phyloP scores from a whole-genome alignment of 2,329 filamentous ascomycete species.

The Aurifilum marmelostoma region DNA sequence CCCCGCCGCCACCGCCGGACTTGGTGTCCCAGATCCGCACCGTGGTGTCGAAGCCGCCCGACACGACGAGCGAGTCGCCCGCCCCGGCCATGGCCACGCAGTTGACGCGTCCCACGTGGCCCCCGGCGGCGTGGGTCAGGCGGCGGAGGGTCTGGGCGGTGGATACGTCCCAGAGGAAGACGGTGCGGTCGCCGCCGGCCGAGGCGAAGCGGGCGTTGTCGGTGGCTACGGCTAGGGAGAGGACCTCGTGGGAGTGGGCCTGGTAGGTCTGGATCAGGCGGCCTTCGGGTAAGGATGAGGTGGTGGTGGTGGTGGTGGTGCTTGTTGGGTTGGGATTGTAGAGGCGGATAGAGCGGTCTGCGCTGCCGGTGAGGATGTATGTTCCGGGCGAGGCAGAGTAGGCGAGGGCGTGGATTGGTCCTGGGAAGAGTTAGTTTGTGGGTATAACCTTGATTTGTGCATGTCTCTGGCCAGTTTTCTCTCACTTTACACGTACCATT shows the following conservation, averaged over 20 bases:
- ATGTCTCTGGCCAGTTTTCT: no score
- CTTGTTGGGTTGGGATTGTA: conserved; percentile 76
- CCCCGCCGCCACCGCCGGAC: conserved; percentile 41
- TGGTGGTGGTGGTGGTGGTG: conserved; percentile 41
- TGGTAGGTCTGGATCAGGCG: conserved; percentile 84
- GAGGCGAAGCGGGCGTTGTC: conserved; percentile 87
- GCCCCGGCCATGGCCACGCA: conserved; percentile 78
- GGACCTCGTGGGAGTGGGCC: conserved; percentile 89
- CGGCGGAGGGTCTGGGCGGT: conserved; percentile 76
- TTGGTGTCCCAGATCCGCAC: conserved; percentile 77
- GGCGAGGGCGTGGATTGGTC: conserved; percentile 71
- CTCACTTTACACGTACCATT: conserved; percentile 50
- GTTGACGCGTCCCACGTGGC: conserved; percentile 76
- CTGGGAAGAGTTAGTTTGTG: conserved; percentile 47
- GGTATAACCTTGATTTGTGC: no score
- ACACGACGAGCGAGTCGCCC: conserved; percentile 72
- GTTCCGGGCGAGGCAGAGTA: conserved; percentile 75
- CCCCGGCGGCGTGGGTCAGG: conserved; percentile 61
- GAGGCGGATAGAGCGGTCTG: conserved; percentile 82
- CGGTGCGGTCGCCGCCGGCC: conserved; percentile 85
- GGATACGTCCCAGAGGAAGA: conserved; percentile 94
- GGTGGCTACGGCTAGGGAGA: conserved; percentile 72
- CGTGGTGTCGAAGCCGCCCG: conserved; percentile 73
- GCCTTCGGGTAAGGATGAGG: conserved; percentile 47
- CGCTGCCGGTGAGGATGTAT: conserved; percentile 82